A percentile compares a stretch with the other conserved stretches of the same genome.
Evolutionary conservation across 2,329 filamentous ascomycete genomes (phyloP).

Genomic region (Claviceps africana): DNA sequence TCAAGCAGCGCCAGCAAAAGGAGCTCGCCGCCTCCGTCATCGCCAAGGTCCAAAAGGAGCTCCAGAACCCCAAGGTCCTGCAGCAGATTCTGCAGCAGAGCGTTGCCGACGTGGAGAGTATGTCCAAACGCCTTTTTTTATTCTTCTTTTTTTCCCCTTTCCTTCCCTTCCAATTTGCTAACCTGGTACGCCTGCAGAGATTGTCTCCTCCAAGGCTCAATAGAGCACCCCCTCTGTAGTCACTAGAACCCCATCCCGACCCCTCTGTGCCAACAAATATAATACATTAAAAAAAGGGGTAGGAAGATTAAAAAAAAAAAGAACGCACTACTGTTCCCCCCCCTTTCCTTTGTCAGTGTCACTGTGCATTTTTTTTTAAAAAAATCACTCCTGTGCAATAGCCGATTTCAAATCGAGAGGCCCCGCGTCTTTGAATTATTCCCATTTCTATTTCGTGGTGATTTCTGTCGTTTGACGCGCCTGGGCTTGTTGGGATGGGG

Average conservation of each 20-base stretch:
- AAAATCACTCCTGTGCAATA: background rate
- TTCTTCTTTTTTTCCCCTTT: no score
- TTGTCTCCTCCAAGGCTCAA: background rate
- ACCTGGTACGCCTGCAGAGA: background rate
- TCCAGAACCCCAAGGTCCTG: conserved; percentile 92
- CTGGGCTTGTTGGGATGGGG: no score
- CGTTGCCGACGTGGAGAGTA: conserved; percentile 91
- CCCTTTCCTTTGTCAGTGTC: background rate
- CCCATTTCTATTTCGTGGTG: no score
- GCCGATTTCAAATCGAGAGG: background rate
- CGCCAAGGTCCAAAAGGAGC: conserved; percentile 95
- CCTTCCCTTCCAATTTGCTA: background rate
- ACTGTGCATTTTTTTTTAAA: background rate
- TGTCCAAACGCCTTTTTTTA: conserved; percentile 9
- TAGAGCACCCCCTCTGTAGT: background rate
- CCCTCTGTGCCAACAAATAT: background rate
- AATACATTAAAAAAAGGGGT: background rate
- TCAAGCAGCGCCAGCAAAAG: conserved; percentile 96
- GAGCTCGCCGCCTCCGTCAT: conserved; percentile 90
- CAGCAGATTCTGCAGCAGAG: conserved; percentile 98
- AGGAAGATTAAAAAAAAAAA: background rate
- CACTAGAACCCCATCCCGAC: background rate
- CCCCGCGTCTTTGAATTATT: background rate
- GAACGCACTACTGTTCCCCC: background rate
- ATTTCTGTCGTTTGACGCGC: no score